Evolutionary conservation across 192 early-diverging fungal species (phyloP).

Genomic region (Irineochytrium annulatum): DNA sequence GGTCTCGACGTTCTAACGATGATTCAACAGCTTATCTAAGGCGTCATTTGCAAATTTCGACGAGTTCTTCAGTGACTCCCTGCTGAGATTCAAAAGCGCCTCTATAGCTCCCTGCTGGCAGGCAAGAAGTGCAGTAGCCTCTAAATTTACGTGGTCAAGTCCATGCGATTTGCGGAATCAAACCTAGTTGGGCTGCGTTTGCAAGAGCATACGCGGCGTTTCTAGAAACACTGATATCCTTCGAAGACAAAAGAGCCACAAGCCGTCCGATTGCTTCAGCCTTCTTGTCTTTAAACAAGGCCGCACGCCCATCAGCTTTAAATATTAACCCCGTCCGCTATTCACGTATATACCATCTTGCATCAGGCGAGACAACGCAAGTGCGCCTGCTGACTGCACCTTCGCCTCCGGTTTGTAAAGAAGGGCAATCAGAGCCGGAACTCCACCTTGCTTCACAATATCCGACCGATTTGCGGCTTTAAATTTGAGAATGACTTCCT

Average conservation of each 20-base stretch:
- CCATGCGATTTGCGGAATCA: background rate
- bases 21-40: conserved; percentile 53
- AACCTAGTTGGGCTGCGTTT: conserved; percentile 41
- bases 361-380: conserved; percentile 26
- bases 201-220: conserved; percentile 52
- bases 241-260: conserved; percentile 36
- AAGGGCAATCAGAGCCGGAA: conserved; percentile 1
- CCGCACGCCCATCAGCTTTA: conserved; percentile 32
- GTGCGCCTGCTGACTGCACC: conserved; percentile 17
- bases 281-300: conserved; percentile 31
- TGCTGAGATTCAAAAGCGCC: conserved; percentile 37
- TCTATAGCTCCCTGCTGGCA: conserved; percentile 48
- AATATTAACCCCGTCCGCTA: background rate
- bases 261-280: conserved; percentile 27
- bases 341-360: conserved; percentile 27
- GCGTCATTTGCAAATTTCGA: conserved; percentile 50
- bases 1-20: conserved; percentile 40
- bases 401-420: conserved; percentile 23
- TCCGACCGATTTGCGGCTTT: conserved; percentile 25
- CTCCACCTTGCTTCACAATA: conserved; percentile 26
- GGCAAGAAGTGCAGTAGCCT: conserved; percentile 40
- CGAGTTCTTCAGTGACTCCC: conserved; percentile 34
- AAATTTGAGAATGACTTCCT: background rate
- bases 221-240: conserved; percentile 44
- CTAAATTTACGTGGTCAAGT: conserved; percentile 14